Evolutionary conservation across 163 green algal species (phyloP).

Genomic region (Smithsoniella earleae): DNA sequence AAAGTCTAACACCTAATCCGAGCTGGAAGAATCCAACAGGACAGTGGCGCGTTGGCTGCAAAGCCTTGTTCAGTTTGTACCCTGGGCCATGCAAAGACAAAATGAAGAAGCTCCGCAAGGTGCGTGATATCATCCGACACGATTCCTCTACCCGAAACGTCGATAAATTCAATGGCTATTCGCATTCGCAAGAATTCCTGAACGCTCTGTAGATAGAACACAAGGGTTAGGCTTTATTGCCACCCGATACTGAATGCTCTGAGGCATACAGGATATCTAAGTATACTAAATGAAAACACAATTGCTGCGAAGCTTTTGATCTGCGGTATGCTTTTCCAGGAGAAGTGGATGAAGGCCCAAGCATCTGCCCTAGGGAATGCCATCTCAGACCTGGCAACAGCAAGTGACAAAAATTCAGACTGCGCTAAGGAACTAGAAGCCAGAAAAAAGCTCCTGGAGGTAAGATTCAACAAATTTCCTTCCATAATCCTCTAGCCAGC

Average conservation of each 20-base stretch:
- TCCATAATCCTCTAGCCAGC: no score
- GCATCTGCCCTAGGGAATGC: conserved; percentile 44
- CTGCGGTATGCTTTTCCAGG: no score
- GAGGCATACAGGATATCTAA: no score
- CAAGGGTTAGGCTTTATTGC: no score
- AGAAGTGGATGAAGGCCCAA: conserved; percentile 62
- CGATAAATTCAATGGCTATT: no score
- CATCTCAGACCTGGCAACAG: conserved; percentile 43
- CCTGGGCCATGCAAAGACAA: conserved; percentile 40
- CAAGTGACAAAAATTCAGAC: conserved; percentile 33
- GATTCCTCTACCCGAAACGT: background rate
- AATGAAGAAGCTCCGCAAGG: conserved; percentile 1
- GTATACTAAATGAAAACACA: no score
- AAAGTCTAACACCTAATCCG: conserved; percentile 57
- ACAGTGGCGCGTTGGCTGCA: conserved; percentile 73
- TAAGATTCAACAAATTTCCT: no score
- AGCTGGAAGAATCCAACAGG: conserved; percentile 76
- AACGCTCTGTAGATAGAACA: no score
- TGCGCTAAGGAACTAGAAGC: conserved; percentile 56
- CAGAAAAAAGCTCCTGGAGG: conserved; percentile 55
- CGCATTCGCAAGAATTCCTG: no score
- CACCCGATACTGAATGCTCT: no score
- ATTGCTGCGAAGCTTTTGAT: no score
- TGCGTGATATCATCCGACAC: background rate
- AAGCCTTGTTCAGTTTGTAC: conserved; percentile 67